These are phyloP conservation scores for Lunularia cruciata DNA, from an alignment of 225 moss, liverwort and hornwort species.

Conservation along the genomic window DNA sequence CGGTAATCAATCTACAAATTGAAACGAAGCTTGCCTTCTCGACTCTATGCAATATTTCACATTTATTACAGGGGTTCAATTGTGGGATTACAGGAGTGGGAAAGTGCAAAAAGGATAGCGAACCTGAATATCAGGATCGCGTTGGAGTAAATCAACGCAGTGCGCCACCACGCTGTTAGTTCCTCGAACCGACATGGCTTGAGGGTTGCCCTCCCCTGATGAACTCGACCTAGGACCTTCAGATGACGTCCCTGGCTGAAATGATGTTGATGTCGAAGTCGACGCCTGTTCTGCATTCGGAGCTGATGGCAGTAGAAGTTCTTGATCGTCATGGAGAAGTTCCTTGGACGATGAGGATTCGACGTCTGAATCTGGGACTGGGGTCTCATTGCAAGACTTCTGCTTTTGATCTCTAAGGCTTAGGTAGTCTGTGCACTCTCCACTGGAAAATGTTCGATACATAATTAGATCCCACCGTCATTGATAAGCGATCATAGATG, in stretches of 20 bases:
- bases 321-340: conserved; percentile 50
- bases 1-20: too few species aligned
- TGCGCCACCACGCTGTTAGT: conserved; percentile 57
- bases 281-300: background rate
- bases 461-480: too few species aligned
- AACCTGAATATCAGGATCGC: conserved; percentile 73
- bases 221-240: conserved; percentile 45
- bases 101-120: background rate
- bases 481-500: background rate
- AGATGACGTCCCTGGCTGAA: background rate
- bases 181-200: conserved; percentile 49
- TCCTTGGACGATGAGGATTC: conserved; percentile 47
- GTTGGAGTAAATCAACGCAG: conserved; percentile 76
- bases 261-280: background rate
- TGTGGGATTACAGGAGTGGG: background rate
- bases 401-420: conserved; percentile 23
- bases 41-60: too few species aligned
- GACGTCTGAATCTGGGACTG: conserved; percentile 45
- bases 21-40: too few species aligned
- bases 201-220: conserved; percentile 41
- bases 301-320: conserved; percentile 29
- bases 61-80: too few species aligned
- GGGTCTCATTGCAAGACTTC: conserved; percentile 37
- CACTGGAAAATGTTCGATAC: conserved; percentile 2
- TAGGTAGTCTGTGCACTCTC: background rate